Evolutionary conservation across 345 rosid species (phyloP).

Genomic region (Luvunga scandens): DNA sequence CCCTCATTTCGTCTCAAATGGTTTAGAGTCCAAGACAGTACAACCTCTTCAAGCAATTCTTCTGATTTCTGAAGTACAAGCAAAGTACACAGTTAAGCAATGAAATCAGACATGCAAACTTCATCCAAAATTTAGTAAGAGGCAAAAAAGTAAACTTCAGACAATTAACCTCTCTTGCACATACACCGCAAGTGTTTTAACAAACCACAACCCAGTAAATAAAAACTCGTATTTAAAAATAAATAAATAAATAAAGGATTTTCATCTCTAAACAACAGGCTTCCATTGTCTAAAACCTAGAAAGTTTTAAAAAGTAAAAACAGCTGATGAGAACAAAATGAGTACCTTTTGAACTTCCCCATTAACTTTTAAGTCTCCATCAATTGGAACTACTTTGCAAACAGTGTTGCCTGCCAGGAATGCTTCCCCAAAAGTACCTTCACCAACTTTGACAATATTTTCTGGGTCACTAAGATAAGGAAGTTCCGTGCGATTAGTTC

Average conservation of each 20-base stretch:
- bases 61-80: constrained; percentile 77
- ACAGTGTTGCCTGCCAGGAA: constrained; percentile 74
- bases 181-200: no score
- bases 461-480: constrained; percentile 57
- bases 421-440: constrained; percentile 98
- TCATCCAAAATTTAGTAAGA: neutral
- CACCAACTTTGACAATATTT: constrained; percentile 78
- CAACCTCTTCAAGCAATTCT: constrained; percentile 89
- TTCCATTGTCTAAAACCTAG: neutral
- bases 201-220: neutral
- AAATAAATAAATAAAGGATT: neutral
- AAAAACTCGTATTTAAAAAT: neutral
- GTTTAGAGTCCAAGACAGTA: constrained; percentile 79
- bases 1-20: constrained; percentile 41
- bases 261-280: neutral
- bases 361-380: constrained; percentile 81
- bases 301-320: neutral
- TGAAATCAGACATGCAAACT: neutral
- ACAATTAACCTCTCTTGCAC: neutral
- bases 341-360: constrained; percentile 94
- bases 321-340: neutral
- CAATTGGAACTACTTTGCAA: constrained; percentile 95
- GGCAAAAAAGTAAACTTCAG: neutral
- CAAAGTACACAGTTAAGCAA: constrained; percentile 21
- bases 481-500: constrained; percentile 18